Conservation (phyloP, 2,329 filamentous ascomycete species). For the Colletotrichum cereale region DNA sequence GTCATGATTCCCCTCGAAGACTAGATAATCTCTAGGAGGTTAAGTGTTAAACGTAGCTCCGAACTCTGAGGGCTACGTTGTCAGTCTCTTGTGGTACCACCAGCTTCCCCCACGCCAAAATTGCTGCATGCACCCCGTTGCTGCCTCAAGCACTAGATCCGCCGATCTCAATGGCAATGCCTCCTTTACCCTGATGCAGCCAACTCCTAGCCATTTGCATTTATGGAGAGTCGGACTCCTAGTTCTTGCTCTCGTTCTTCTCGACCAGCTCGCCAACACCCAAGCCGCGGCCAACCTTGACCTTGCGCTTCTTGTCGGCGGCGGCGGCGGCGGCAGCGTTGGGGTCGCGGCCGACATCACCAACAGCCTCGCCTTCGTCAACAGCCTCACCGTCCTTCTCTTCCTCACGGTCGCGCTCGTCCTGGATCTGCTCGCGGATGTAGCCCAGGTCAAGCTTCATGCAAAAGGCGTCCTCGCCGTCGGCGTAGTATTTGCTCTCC, state of each 20-base stretch:
- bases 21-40: neutral
- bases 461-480: constrained; percentile 94
- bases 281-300: constrained; percentile 83
- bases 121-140: neutral
- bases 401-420: constrained; percentile 55
- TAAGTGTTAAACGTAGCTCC: neutral
- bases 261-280: constrained; percentile 85
- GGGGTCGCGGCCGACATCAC: constrained; percentile 70
- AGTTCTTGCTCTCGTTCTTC: constrained; percentile 71
- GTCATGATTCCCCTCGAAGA: neutral
- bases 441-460: constrained; percentile 89
- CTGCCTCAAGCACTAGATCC: neutral
- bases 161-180: neutral
- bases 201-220: neutral
- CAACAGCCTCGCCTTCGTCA: constrained; percentile 80
- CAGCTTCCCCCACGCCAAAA: neutral
- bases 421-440: constrained; percentile 64
- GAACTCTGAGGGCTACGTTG: neutral
- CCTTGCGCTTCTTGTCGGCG: constrained; percentile 77
- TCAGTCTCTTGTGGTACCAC: neutral
- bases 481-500: constrained; percentile 93
- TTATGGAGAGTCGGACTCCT: constrained; percentile 32
- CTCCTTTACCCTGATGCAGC: neutral
- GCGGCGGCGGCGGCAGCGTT: constrained; percentile 53
- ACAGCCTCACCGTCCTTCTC: constrained; percentile 55